phyloP scores from a whole-genome alignment of 208 protist species.

The Trichomonas gallinae region DNA sequence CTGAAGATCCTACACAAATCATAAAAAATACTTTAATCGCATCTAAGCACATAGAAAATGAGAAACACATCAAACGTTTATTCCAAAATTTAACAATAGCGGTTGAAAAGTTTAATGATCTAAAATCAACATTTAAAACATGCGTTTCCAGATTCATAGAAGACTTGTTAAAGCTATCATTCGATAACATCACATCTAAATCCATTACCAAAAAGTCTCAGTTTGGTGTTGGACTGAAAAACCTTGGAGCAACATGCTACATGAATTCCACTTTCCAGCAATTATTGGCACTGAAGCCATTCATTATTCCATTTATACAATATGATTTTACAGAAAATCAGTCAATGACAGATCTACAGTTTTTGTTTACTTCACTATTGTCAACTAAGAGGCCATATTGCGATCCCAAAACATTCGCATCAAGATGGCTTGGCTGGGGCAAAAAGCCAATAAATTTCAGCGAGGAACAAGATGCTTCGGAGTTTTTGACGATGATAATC shows the following conservation, averaged over 20 bases:
- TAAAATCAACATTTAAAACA: no score
- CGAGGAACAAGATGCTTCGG: background rate
- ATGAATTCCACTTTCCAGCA: background rate
- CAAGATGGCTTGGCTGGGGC: background rate
- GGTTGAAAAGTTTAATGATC: no score
- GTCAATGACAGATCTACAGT: background rate
- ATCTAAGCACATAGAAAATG: no score
- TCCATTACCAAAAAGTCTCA: background rate
- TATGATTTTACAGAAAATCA: background rate
- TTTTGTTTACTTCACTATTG: background rate
- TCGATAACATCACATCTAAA: no score
- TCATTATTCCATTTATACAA: background rate
- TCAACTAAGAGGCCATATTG: background rate
- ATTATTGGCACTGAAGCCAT: background rate
- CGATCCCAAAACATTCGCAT: background rate
- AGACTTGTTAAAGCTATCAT: no score
- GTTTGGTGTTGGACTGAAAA: background rate
- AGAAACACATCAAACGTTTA: no score
- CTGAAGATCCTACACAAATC: no score
- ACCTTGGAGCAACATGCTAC: background rate
- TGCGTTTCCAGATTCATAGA: no score
- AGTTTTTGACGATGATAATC: background rate
- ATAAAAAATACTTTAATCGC: no score
- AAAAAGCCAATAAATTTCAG: background rate
- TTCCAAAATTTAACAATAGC: no score